phyloP scores from a whole-genome alignment of 495 filamentous ascomycete species.

The Jackrogersella multiformis region DNA sequence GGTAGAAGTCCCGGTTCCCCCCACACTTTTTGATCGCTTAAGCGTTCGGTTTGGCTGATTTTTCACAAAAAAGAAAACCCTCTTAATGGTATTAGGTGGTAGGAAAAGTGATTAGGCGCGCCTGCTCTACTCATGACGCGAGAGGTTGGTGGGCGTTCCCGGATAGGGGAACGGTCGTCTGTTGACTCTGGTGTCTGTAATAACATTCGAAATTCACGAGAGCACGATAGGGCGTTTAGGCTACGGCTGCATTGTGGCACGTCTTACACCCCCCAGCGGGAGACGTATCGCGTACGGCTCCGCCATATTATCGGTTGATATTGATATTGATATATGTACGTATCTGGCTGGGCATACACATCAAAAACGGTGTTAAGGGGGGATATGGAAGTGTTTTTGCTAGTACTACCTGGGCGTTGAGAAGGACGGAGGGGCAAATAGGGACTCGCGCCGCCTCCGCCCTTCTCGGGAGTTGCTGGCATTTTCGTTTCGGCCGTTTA shows the following conservation, averaged over 20 bases:
- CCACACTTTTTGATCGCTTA: conserved; percentile 2
- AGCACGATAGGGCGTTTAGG: conserved; percentile 47
- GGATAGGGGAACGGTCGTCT: conserved; percentile 7
- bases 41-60: conserved; percentile 2
- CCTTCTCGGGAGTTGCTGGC: conserved; percentile 28
- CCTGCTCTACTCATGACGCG: conserved; percentile 33
- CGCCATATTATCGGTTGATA: conserved; percentile 34
- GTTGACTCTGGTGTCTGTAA: conserved; percentile 46
- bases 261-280: conserved; percentile 29
- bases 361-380: conserved; percentile 48
- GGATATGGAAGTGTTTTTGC: conserved; percentile 17
- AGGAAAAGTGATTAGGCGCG: conserved; percentile 22
- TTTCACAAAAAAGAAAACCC: conserved; percentile 2
- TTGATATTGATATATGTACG: conserved; percentile 43
- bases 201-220: conserved; percentile 48
- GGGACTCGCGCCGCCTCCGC: conserved; percentile 17
- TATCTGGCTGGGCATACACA: conserved; percentile 48
- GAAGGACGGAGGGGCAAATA: conserved; percentile 22
- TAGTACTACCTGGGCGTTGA: conserved; percentile 37
- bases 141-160: conserved; percentile 19
- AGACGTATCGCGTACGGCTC: conserved; percentile 25
- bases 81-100: conserved; percentile 30
- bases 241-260: conserved; percentile 46
- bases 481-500: conserved; percentile 39
- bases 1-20: conserved; percentile 2